Conservation (phyloP, 257 asterid species). For the Solanum phureja region DNA sequence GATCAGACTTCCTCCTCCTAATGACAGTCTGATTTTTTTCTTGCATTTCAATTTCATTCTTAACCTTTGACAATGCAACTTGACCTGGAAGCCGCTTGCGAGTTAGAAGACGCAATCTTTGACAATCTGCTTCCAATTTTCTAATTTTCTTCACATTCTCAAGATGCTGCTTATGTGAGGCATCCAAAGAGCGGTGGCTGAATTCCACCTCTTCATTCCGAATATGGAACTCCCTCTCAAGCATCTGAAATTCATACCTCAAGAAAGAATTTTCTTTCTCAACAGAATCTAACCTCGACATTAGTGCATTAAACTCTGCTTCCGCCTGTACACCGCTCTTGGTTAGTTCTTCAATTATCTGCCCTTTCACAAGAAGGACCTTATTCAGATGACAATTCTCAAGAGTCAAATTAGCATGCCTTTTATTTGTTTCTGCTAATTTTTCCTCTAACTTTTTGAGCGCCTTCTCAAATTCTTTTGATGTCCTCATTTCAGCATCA, state of each 20-base stretch:
- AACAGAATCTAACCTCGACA: constrained; percentile 53
- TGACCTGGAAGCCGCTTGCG: constrained; percentile 52
- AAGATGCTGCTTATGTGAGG: constrained; percentile 32
- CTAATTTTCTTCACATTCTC: constrained; percentile 58
- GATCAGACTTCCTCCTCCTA: constrained; percentile 22
- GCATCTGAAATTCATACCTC: constrained; percentile 52
- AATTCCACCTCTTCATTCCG: constrained; percentile 52
- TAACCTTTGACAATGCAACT: constrained; percentile 13
- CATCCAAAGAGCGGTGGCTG: constrained; percentile 34
- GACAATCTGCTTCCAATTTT: constrained; percentile 76
- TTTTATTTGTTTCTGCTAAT: constrained; percentile 30
- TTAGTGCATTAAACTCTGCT: constrained; percentile 50
- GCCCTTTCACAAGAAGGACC: constrained; percentile 51
- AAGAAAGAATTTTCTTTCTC: constrained; percentile 80
- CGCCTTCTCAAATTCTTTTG: constrained; percentile 37
- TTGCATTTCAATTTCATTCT: constrained; percentile 28
- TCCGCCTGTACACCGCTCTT: constrained; percentile 32
- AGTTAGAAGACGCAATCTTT: constrained; percentile 49
- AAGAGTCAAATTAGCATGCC: constrained; percentile 29
- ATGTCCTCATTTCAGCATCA: constrained; percentile 27
- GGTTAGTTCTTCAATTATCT: constrained; percentile 42
- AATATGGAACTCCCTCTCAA: constrained; percentile 57
- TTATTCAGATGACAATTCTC: constrained; percentile 59
- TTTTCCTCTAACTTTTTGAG: constrained; percentile 39
- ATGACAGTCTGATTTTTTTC: constrained; percentile 23